Evolutionary conservation across 495 filamentous ascomycete species (phyloP).

Genomic region (Aspergillus funiculosus): DNA sequence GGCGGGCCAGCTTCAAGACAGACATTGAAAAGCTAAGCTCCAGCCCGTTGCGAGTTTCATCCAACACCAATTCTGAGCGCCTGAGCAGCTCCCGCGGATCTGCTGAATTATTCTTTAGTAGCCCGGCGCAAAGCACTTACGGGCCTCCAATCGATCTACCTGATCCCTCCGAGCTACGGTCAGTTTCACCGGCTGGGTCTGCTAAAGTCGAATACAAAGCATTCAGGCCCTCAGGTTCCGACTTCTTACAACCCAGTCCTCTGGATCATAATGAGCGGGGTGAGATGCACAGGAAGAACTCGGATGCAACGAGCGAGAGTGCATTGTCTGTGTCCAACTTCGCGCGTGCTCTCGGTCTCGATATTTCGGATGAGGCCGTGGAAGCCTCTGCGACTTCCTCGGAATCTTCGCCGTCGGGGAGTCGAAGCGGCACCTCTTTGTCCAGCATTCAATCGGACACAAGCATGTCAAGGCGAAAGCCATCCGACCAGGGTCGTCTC

Average conservation of each 20-base stretch:
- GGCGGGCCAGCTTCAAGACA: conserved; percentile 1
- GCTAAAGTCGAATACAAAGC: conserved; percentile 19
- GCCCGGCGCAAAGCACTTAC: conserved; percentile 15
- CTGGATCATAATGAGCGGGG: conserved; percentile 4
- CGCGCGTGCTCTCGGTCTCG: conserved; percentile 36
- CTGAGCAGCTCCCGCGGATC: conserved; percentile 21
- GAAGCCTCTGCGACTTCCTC: conserved; percentile 65
- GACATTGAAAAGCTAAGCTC: conserved; percentile 8
- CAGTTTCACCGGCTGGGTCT: conserved; percentile 10
- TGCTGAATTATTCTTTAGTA: conserved; percentile 23
- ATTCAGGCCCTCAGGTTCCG: conserved; percentile 14
- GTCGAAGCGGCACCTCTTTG: conserved; percentile 63
- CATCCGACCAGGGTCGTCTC: conserved; percentile 30
- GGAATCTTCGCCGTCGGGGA: conserved; percentile 58
- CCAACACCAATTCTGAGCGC: conserved; percentile 19
- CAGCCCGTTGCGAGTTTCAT: conserved; percentile 14
- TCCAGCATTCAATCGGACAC: conserved; percentile 52
- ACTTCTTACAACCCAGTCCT: conserved; percentile 15
- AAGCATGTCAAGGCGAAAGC: conserved; percentile 30
- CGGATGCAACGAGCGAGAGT: conserved; percentile 32
- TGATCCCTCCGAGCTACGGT: conserved; percentile 16
- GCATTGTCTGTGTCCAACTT: conserved; percentile 37
- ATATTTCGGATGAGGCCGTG: conserved; percentile 38
- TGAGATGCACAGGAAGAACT: conserved; percentile 21
- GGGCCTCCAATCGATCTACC: conserved; percentile 19